phyloP scores from a whole-genome alignment of 192 early-diverging fungal species.

The Coemansia javaensis region DNA sequence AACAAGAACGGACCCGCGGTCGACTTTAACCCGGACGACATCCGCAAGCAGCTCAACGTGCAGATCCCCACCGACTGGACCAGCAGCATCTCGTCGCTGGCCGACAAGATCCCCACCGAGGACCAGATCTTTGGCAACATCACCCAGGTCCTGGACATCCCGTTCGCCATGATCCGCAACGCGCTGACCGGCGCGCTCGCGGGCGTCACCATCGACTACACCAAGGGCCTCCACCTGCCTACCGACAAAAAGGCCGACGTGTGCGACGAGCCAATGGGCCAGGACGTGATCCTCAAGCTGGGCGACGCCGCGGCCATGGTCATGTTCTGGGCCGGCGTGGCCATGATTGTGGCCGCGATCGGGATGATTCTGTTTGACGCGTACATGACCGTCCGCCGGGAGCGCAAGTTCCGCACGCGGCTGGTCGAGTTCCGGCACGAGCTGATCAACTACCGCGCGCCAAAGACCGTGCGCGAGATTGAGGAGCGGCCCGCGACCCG shows the following conservation, averaged over 20 bases:
- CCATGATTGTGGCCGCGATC: conserved; percentile 14
- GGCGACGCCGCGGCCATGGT: conserved; percentile 11
- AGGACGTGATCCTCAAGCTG: conserved; percentile 18
- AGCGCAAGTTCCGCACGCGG: conserved; percentile 11
- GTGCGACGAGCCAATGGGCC: conserved; percentile 25
- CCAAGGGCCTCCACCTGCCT: conserved; percentile 14
- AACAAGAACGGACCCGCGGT: neutral
- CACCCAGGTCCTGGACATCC: conserved; percentile 28
- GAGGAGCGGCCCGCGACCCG: conserved; percentile 18
- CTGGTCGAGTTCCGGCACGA: conserved; percentile 32
- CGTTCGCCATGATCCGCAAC: conserved; percentile 25
- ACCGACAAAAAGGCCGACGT: conserved; percentile 13
- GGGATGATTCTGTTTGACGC: conserved; percentile 7
- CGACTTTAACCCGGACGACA: conserved; percentile 19
- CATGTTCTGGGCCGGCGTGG: conserved; percentile 17
- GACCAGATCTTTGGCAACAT: conserved; percentile 43
- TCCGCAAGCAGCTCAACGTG: conserved; percentile 21
- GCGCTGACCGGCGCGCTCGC: conserved; percentile 10
- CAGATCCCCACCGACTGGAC: conserved; percentile 36
- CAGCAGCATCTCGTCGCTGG: conserved; percentile 18
- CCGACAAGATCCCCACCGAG: conserved; percentile 34
- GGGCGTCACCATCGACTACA: conserved; percentile 12
- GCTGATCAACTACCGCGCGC: conserved; percentile 19
- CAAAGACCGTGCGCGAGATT: conserved; percentile 5
- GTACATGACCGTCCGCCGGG: neutral